Conservation (phyloP, 163 green algal species). For the Scenedesmus sp. region DNA sequence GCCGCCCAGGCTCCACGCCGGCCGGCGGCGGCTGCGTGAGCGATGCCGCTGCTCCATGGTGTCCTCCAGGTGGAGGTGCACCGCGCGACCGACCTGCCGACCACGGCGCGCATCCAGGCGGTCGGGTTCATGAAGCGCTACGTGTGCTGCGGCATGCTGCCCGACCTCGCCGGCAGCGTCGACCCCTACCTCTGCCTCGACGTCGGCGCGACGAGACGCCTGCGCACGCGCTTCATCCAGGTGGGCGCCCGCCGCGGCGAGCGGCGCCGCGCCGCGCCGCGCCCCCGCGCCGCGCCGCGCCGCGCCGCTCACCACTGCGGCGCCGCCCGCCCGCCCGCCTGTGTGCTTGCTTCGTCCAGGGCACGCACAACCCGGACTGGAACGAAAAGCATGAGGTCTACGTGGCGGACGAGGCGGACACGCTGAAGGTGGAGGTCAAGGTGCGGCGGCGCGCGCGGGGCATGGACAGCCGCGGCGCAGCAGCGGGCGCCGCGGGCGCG, state of each 20-base stretch:
- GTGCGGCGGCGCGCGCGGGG: too few species aligned
- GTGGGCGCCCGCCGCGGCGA: too few species aligned
- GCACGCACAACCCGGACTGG: constrained; percentile 11
- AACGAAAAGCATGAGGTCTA: constrained; percentile 24
- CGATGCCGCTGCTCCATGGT: constrained; percentile 42
- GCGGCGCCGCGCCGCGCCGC: too few species aligned
- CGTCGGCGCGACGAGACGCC: constrained; percentile 10
- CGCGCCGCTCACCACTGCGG: too few species aligned
- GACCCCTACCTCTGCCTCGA: constrained; percentile 41
- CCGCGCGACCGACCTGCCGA: constrained; percentile 8
- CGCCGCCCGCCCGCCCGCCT: too few species aligned
- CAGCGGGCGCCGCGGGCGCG: neutral
- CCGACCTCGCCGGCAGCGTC: constrained; percentile 8
- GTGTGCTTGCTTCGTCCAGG: neutral
- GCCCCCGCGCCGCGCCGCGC: too few species aligned
- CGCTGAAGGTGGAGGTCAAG: constrained; percentile 33
- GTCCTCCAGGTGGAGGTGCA: constrained; percentile 21
- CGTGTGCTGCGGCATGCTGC: constrained; percentile 24
- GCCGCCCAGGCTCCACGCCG: too few species aligned
- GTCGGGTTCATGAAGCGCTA: constrained; percentile 12
- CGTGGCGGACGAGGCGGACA: constrained; percentile 36
- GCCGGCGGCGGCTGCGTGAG: too few species aligned
- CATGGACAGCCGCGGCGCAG: neutral
- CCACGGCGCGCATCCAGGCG: neutral
- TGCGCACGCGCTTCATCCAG: constrained; percentile 15